Conservation (phyloP, 192 early-diverging fungal genomes). For the Neocallimastix lanati region DNA sequence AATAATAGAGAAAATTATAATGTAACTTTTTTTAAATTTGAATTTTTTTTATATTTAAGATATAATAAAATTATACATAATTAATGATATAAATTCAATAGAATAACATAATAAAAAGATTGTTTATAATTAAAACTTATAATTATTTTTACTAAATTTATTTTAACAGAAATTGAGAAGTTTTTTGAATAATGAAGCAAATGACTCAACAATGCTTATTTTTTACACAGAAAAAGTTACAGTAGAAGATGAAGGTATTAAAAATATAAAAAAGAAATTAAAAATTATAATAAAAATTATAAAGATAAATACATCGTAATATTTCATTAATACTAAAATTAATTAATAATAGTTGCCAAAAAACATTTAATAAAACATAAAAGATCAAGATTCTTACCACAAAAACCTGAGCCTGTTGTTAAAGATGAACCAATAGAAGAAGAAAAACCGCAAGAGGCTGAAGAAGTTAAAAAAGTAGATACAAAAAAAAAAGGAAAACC, state of each 20-base stretch:
- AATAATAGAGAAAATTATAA: neutral
- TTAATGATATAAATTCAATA: too few relatives aligned
- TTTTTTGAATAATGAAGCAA: neutral
- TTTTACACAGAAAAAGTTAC: neutral
- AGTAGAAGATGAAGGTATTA: neutral
- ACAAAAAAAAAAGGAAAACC: neutral
- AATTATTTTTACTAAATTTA: too few relatives aligned
- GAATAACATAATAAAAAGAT: too few relatives aligned
- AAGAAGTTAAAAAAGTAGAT: neutral
- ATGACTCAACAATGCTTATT: neutral
- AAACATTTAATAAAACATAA: neutral
- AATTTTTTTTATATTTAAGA: too few relatives aligned
- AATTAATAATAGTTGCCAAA: neutral
- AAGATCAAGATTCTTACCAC: neutral
- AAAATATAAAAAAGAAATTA: too few relatives aligned
- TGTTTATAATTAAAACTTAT: too few relatives aligned
- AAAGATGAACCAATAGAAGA: neutral
- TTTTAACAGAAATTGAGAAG: neutral
- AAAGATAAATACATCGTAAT: too few relatives aligned
- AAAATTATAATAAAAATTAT: too few relatives aligned
- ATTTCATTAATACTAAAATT: too few relatives aligned
- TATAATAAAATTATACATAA: too few relatives aligned
- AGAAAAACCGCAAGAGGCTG: neutral
- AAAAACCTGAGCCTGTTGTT: neutral
- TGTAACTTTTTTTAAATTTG: neutral